Conservation (phyloP, 179 eudicot genomes). For the Pouteria campechiana region DNA sequence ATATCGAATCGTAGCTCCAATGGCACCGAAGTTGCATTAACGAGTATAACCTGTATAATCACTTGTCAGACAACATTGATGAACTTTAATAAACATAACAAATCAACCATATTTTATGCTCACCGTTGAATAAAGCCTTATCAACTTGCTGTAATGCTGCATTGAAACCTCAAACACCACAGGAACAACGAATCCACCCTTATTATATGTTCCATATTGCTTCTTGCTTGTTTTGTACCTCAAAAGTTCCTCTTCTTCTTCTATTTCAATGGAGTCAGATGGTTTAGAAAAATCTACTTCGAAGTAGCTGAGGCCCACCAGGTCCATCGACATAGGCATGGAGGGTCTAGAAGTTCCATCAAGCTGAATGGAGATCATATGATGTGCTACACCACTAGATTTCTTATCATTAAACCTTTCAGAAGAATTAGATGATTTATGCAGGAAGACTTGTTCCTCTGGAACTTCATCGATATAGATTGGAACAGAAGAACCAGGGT, state of each 20-base stretch:
- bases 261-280: conserved; percentile 12
- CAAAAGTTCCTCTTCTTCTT: conserved; percentile 4
- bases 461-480: conserved; percentile 60
- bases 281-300: conserved; percentile 81
- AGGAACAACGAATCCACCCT: conserved; percentile 64
- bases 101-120: conserved; percentile 13
- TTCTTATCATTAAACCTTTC: conserved; percentile 57
- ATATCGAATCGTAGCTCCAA: conserved; percentile 92
- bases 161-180: conserved; percentile 91
- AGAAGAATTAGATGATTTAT: conserved; percentile 48
- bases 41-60: conserved; percentile 79
- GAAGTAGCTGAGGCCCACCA: conserved; percentile 81
- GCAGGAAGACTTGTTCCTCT: conserved; percentile 49
- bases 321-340: conserved; percentile 88
- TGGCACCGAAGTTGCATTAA: conserved; percentile 69
- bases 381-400: conserved; percentile 49
- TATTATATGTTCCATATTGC: conserved; percentile 20
- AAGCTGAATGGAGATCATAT: conserved; percentile 61
- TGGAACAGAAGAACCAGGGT: conserved; percentile 62
- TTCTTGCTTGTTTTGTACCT: conserved; percentile 11
- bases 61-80: too few relatives aligned
- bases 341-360: conserved; percentile 76
- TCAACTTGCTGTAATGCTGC: conserved; percentile 69
- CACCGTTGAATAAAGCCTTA: conserved; percentile 90
- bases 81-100: not conserved